Percentiles rank a stretch among this genome's conserved stretches.
Evolutionary conservation across 345 rosid species (phyloP).

Genomic region (Syzygium jambos): DNA sequence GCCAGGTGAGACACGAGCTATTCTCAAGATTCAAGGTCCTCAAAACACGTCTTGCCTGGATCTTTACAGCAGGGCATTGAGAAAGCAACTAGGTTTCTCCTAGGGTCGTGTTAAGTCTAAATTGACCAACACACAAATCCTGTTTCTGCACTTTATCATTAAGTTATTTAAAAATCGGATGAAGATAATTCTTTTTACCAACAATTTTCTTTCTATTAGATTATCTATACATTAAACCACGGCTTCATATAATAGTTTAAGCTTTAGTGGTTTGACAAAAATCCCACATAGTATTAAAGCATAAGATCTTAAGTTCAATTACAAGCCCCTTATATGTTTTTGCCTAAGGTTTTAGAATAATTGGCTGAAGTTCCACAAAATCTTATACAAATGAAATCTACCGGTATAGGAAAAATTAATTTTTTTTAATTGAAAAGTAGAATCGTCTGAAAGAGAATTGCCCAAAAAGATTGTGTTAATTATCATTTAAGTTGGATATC

Average conservation of each 20-base stretch:
- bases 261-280: neutral
- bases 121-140: neutral
- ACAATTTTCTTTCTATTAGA: neutral
- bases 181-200: neutral
- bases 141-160: neutral
- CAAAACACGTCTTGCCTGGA: no score
- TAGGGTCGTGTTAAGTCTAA: no score
- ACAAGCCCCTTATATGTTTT: rapidly evolving
- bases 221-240: neutral
- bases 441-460: neutral
- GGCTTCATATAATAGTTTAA: rapidly evolving
- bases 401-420: neutral
- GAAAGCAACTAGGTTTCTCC: no score
- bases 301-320: neutral
- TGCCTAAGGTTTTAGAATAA: neutral
- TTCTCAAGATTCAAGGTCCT: no score
- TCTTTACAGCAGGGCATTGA: no score
- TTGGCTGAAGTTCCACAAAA: no score
- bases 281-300: rapidly evolving
- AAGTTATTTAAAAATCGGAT: neutral
- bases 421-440: neutral
- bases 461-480: neutral
- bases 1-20: no score
- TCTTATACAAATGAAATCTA: neutral
- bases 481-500: neutral